Conservation (phyloP, 345 rosid species). For the Hevea brasiliensis region DNA sequence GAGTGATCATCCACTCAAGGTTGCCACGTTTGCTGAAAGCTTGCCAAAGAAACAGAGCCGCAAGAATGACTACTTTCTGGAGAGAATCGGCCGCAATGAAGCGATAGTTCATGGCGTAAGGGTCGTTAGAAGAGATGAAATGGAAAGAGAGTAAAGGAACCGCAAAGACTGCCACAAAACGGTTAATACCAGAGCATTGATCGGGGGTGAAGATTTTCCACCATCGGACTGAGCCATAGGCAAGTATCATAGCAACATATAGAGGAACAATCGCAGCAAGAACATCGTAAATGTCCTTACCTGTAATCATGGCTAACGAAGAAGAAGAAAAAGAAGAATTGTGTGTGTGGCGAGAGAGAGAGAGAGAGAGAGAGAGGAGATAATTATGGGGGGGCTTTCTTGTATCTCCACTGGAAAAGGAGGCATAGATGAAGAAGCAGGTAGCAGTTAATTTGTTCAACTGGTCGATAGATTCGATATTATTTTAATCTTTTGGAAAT, state of each 20-base stretch:
- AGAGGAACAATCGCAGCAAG: slow-evolving; percentile 79
- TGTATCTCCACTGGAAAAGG: neutral
- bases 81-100: slow-evolving; percentile 84
- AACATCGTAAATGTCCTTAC: slow-evolving; percentile 74
- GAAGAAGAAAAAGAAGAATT: neutral
- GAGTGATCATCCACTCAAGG: slow-evolving; percentile 80
- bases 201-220: slow-evolving; percentile 87
- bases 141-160: slow-evolving; percentile 85
- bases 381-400: too few relatives aligned
- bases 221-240: slow-evolving; percentile 89
- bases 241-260: slow-evolving; percentile 79
- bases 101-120: slow-evolving; percentile 75
- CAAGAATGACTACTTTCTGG: slow-evolving; percentile 67
- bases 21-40: slow-evolving; percentile 50
- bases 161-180: slow-evolving; percentile 82
- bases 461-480: neutral
- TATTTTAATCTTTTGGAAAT: too few relatives aligned
- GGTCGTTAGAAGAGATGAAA: slow-evolving; percentile 73
- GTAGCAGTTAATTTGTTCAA: neutral
- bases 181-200: slow-evolving; percentile 86
- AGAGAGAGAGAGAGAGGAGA: neutral
- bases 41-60: slow-evolving; percentile 72
- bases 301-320: slow-evolving; percentile 51
- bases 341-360: too few relatives aligned
- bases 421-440: too few relatives aligned